phyloP scores from a whole-genome alignment of 2,329 filamentous ascomycete genomes.

The Cladosporium sp. region DNA sequence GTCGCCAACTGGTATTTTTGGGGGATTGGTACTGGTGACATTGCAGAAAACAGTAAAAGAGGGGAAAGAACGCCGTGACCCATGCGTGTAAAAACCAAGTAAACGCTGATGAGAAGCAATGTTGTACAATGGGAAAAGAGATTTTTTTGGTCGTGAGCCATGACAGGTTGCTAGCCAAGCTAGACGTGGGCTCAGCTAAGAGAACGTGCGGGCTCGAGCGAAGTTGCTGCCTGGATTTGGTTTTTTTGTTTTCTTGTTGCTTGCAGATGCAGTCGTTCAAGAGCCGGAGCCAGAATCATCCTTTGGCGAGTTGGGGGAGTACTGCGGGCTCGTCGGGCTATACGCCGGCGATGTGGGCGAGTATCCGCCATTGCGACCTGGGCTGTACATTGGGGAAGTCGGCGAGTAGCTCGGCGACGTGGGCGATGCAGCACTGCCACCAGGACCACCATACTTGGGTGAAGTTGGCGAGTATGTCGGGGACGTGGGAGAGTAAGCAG shows the following conservation, averaged over 20 bases:
- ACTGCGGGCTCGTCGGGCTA: conserved; percentile 25
- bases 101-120: conserved; percentile 8
- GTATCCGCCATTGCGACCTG: conserved; percentile 37
- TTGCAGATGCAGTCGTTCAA: neutral
- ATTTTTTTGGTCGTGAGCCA: conserved; percentile 8
- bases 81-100: conserved; percentile 9
- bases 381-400: conserved; percentile 53
- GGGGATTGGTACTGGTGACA: conserved; percentile 7
- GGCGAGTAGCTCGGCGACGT: conserved; percentile 47
- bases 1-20: conserved; percentile 9
- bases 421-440: conserved; percentile 46
- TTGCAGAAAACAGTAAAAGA: neutral
- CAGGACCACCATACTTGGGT: conserved; percentile 34
- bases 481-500: conserved; percentile 58
- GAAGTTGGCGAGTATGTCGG: conserved; percentile 52
- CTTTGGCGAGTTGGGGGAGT: conserved; percentile 32
- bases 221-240: neutral
- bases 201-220: conserved; percentile 23
- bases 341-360: conserved; percentile 27
- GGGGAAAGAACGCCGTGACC: conserved; percentile 6
- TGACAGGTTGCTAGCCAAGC: neutral
- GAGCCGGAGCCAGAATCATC: conserved; percentile 18
- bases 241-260: conserved; percentile 11
- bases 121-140: conserved; percentile 7
- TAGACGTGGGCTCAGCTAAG: conserved; percentile 32